Conservation (phyloP, 2,329 filamentous ascomycete genomes). For the Lasiodiplodia sp. region DNA sequence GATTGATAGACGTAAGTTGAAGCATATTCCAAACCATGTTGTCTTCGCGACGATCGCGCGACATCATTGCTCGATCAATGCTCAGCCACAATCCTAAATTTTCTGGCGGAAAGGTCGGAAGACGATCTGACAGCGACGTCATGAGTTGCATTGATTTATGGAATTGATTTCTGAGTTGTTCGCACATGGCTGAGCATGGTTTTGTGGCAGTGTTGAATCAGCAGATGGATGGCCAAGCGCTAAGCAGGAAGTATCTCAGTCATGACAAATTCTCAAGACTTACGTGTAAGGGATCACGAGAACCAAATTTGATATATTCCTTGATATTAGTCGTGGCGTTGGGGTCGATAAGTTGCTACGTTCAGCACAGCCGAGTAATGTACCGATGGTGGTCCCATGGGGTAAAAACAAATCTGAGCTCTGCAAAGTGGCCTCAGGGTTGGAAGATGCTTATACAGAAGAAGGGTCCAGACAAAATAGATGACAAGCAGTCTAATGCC, state of each 20-base stretch:
- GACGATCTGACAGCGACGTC: not conserved
- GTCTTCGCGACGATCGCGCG: not conserved
- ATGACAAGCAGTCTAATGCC: slow-evolving; percentile 4
- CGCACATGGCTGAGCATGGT: too few relatives aligned
- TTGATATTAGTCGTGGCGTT: not conserved
- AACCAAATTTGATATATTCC: not conserved
- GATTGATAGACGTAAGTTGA: not conserved
- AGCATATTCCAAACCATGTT: not conserved
- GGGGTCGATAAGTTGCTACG: not conserved
- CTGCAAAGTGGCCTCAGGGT: not conserved
- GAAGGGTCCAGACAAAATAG: slow-evolving; percentile 1
- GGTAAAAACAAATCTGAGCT: not conserved
- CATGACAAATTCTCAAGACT: not conserved
- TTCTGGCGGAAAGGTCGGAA: not conserved
- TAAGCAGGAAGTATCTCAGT: too few relatives aligned
- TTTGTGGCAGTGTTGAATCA: too few relatives aligned
- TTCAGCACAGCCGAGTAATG: not conserved
- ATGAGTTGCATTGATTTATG: not conserved
- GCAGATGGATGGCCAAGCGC: too few relatives aligned
- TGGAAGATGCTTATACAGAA: slow-evolving; percentile 1
- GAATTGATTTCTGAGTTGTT: not conserved
- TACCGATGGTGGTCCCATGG: not conserved
- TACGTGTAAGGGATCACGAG: not conserved
- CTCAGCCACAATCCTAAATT: too few relatives aligned
- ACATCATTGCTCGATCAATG: too few relatives aligned